These are phyloP conservation scores for Pythium rishiriense DNA, from an alignment of 352 stramenopile species.

Conservation along the genomic window DNA sequence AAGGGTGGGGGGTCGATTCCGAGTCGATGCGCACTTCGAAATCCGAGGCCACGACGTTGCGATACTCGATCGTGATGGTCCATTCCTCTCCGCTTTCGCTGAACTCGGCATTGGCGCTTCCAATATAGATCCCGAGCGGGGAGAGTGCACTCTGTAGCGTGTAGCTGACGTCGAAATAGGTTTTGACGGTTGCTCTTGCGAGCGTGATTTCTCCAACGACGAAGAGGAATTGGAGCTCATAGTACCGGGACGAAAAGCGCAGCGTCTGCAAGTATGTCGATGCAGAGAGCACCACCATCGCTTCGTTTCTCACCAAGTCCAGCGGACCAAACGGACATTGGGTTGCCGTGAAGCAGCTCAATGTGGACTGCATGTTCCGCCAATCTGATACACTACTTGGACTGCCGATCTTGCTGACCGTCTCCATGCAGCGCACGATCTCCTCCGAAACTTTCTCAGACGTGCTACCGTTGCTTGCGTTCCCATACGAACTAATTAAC, in stretches of 20 bases:
- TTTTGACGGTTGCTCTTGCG: neutral
- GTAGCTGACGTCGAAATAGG: neutral
- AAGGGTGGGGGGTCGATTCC: neutral
- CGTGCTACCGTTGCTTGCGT: neutral
- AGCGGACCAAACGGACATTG: constrained; percentile 16
- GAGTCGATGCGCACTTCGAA: neutral
- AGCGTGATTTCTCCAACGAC: neutral
- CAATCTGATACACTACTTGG: neutral
- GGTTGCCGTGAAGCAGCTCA: neutral
- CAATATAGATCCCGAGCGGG: neutral
- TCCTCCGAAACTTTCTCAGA: neutral
- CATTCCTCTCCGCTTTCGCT: neutral
- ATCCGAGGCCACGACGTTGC: neutral
- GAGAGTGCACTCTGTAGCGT: neutral
- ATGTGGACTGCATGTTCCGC: neutral
- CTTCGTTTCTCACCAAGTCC: neutral
- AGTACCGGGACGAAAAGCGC: neutral
- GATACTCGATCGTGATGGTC: neutral
- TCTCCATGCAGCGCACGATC: neutral
- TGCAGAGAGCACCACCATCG: neutral
- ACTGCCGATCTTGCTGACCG: neutral
- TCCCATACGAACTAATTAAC: neutral
- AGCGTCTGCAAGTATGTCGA: neutral
- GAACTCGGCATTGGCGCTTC: neutral
- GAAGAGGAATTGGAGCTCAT: constrained; percentile 1